Percentiles rank a stretch among this genome's conserved stretches.
phyloP scores from a whole-genome alignment of 2,329 filamentous ascomycete genomes.

The Aspergillus hiratsukae region DNA sequence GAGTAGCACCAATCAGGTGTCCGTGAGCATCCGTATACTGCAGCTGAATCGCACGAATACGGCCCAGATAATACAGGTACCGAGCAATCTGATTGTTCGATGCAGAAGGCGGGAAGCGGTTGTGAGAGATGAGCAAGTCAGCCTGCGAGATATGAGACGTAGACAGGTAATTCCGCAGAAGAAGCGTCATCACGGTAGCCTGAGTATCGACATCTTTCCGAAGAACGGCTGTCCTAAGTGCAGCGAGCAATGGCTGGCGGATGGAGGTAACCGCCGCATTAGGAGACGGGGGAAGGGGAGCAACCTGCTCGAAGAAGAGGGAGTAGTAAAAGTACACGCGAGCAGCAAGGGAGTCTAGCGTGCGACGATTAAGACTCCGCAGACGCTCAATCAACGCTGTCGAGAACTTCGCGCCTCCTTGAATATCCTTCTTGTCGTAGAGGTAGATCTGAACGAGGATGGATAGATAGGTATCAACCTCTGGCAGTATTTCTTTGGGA shows the following conservation, averaged over 20 bases:
- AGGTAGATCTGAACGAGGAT: constrained; percentile 84
- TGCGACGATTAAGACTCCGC: constrained; percentile 85
- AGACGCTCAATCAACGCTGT: constrained; percentile 76
- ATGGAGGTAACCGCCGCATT: constrained; percentile 83
- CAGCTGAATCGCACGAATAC: constrained; percentile 92
- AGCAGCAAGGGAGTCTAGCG: constrained; percentile 85
- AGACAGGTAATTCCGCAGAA: constrained; percentile 91
- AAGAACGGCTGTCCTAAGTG: constrained; percentile 89
- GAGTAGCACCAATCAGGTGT: constrained; percentile 85
- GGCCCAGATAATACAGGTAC: constrained; percentile 94
- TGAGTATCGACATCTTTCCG: constrained; percentile 98
- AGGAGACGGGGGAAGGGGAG: constrained; percentile 80
- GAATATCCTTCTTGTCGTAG: constrained; percentile 76
- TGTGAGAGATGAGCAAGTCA: constrained; percentile 91
- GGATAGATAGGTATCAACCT: constrained; percentile 83
- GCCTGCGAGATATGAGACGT: constrained; percentile 97
- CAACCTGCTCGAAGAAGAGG: constrained; percentile 87
- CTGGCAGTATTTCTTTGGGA: constrained; percentile 72
- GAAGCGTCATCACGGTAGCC: constrained; percentile 87
- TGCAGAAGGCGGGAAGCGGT: constrained; percentile 87
- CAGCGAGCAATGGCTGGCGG: constrained; percentile 78
- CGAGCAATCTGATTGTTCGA: constrained; percentile 97
- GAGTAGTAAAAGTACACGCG: constrained; percentile 99
- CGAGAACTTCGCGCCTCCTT: constrained; percentile 81
- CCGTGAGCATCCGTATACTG: constrained; percentile 96